phyloP scores from a whole-genome alignment of 2,329 filamentous ascomycete species.

The Cephalotrichum gorgonifer region DNA sequence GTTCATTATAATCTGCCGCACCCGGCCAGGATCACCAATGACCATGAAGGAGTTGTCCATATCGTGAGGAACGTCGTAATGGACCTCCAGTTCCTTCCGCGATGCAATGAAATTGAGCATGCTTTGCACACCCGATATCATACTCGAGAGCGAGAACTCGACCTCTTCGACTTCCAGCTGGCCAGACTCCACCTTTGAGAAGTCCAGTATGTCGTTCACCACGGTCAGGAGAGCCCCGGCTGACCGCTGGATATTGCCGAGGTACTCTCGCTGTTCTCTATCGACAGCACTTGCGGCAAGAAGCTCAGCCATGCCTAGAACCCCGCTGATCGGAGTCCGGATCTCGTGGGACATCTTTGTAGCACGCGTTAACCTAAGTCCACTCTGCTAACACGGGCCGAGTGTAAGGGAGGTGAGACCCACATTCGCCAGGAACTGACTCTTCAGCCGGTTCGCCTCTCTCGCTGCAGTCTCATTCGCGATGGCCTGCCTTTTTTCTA shows the following conservation, averaged over 20 bases:
- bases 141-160: slow-evolving; percentile 63
- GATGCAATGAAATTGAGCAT: slow-evolving; percentile 82
- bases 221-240: slow-evolving; percentile 75
- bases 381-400: not conserved
- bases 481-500: slow-evolving; percentile 59
- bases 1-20: slow-evolving; percentile 77
- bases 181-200: slow-evolving; percentile 77
- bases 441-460: slow-evolving; percentile 71
- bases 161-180: slow-evolving; percentile 70
- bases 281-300: slow-evolving; percentile 20
- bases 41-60: slow-evolving; percentile 51
- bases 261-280: slow-evolving; percentile 55
- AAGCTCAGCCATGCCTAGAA: slow-evolving; percentile 71
- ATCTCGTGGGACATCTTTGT: slow-evolving; percentile 67
- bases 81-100: slow-evolving; percentile 65
- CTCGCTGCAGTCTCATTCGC: slow-evolving; percentile 71
- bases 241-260: slow-evolving; percentile 69
- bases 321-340: slow-evolving; percentile 66
- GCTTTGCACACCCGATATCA: slow-evolving; percentile 70
- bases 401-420: slow-evolving; percentile 8
- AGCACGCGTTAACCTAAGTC: not conserved
- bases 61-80: slow-evolving; percentile 15
- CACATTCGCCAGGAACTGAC: slow-evolving; percentile 63
- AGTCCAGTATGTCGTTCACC: slow-evolving; percentile 86
- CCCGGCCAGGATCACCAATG: slow-evolving; percentile 73